Base-by-base conservation (phyloP, 176 grass and related monocot genomes). In the Juncus inflexus region DNA sequence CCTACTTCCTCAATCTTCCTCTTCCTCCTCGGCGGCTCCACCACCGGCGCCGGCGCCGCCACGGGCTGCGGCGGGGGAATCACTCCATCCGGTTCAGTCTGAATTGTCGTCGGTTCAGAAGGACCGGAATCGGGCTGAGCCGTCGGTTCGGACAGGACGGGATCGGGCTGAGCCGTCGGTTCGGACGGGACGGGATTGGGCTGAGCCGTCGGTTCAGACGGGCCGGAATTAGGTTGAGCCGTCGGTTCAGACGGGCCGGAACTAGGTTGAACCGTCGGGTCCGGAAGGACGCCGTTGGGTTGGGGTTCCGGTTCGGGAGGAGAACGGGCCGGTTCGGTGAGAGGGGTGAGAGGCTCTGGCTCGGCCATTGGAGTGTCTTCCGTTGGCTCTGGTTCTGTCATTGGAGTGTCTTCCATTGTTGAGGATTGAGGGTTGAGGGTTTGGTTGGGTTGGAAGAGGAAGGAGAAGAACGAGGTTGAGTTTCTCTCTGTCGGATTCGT, bases 1-100 rank as follows among this genome's bases (percentile, higher is more conserved):
- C 67, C 74, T 54, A 37, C 60, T 5, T 63, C 65, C 58, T 77
- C 59, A 51, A 54, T 4, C 74, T 77, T 83, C 66, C 80, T 77
- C 73, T 77, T 83, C 65, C 52, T 72, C 47, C 40, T 65, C 11
- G 10, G 16, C 7, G 57, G 40, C 70, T 66, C 62, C 3, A 74
- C 42, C 64, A 8, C 35, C 62, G n/a, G 52, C 47, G 64, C 63
- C 37, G 72, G 28, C 4, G 35, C 55, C 59, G 69, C 16, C 12
- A 2, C 70, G 9, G 63, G 40, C 63, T 5, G 52, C 57, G 42
- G 67, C 49, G 58, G 13, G 1, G 71, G 71, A 63, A 58, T 40
- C 35, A 51, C 42, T 55, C 35, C 39, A 4, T 13, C 7, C 12
- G 74, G 10, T 66, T 77, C 62, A 50, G 47, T 14, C 12, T 38